These are phyloP conservation scores for Beta vulgaris DNA, from an alignment of 148 eudicot genomes.

Conservation along the genomic window DNA sequence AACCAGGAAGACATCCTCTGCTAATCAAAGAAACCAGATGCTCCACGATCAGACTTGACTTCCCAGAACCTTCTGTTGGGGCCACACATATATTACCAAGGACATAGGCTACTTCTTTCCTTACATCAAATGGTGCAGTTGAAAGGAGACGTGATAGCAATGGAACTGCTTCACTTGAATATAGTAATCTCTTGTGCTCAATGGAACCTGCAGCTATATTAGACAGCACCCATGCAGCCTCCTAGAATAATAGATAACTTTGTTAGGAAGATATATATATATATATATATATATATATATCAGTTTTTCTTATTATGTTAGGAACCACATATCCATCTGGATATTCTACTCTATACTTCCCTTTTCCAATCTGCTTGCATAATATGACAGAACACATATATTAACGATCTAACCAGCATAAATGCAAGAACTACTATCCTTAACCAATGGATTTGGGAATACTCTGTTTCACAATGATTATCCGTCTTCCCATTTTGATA, in stretches of 20 bases:
- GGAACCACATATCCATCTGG: neutral
- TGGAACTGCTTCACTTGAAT: conserved; percentile 68
- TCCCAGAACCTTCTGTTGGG: conserved; percentile 63
- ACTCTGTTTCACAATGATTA: neutral
- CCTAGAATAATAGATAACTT: conserved; percentile 40
- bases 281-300: neutral
- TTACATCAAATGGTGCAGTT: conserved; percentile 79
- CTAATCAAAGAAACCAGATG: conserved; percentile 78
- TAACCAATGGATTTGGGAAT: neutral
- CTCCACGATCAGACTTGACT: conserved; percentile 63
- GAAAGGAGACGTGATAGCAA: conserved; percentile 56
- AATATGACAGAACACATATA: neutral
- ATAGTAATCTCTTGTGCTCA: conserved; percentile 66
- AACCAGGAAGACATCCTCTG: conserved; percentile 78
- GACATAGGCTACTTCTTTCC: conserved; percentile 88
- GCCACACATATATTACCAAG: conserved; percentile 91
- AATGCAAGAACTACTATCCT: neutral
- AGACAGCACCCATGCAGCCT: conserved; percentile 96
- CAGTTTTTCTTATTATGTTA: neutral
- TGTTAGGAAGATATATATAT: neutral
- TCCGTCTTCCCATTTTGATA: too few species aligned
- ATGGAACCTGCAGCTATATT: conserved; percentile 89
- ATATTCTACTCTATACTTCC: neutral
- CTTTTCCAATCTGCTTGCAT: neutral
- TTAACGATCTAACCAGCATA: neutral